Evolutionary conservation across 192 early-diverging fungal genomes (phyloP).

Genomic region (Coemansia sp.): DNA sequence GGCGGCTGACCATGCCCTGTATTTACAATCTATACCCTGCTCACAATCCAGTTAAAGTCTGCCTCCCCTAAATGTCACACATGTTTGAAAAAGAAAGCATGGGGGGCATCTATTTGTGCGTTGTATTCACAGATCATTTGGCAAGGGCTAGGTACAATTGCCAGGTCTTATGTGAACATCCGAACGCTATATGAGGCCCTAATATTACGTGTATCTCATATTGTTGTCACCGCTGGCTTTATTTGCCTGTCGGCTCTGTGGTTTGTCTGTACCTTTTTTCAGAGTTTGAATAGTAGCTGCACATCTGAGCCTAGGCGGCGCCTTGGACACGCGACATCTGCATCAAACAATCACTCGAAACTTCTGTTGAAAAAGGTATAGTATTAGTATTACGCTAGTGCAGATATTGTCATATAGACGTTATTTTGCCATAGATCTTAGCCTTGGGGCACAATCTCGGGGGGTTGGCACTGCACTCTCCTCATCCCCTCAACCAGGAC

Average conservation of each 20-base stretch:
- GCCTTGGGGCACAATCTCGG: neutral
- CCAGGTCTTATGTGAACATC: neutral
- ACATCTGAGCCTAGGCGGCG: neutral
- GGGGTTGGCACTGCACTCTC: neutral
- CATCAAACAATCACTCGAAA: constrained; percentile 3
- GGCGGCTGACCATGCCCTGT: neutral
- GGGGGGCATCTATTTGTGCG: neutral
- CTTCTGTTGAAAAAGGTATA: constrained; percentile 6
- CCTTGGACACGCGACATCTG: constrained; percentile 10
- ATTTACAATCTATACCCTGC: neutral
- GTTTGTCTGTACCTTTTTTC: neutral
- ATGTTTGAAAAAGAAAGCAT: neutral
- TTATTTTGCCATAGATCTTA: neutral
- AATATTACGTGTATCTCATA: constrained; percentile 2
- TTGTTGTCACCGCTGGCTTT: neutral
- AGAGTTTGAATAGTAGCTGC: constrained; percentile 3
- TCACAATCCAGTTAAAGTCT: neutral
- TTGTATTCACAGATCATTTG: constrained; percentile 1
- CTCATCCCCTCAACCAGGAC: neutral
- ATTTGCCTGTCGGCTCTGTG: neutral
- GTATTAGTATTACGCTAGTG: constrained; percentile 1
- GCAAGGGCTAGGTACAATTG: neutral
- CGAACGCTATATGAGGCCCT: neutral
- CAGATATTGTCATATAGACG: neutral
- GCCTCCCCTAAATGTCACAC: neutral